Evolutionary conservation across 176 grass and related monocot genomes (phyloP), one percentile per base, ranked within the genome.

Genomic region (Carex pumila): DNA sequence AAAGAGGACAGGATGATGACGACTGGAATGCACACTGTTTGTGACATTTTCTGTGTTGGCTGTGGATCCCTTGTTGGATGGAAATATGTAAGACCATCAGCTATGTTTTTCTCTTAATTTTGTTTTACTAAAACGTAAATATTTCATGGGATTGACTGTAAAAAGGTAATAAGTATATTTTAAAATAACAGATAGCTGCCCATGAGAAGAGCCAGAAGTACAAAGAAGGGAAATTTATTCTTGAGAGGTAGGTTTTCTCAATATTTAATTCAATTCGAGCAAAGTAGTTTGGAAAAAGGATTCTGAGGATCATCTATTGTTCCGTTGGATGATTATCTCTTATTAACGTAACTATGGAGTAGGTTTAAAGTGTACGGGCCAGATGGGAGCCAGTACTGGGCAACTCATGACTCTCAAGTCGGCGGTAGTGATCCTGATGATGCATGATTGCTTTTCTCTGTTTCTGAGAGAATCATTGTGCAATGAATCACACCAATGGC

Each of bases 161-260:
- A 36, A 36, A 61, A 19, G 87, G 55, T 90, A 62, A 69, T 81
- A 39, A 55, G 18, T 61, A 86, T 69, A 61, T 90, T 36, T 89
- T 71, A 1, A 83, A 83, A 83, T 69, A 68, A 53, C 81, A 99
- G 97, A 90, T 81, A 65, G 69, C 90, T 84, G 93, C 97, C 32
- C 86, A 92, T 66, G 93, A 95, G 8, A 96, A 99, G 85, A 32
- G 0, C 69, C 93, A 99, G 87, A 96, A 89, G 90, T 99, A 99
- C 90, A 99, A 99, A 84, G 96, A 99, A 94, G 93, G 97, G 12
- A 99, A 99, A 85, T 94, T 92, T 74, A 93, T 99, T 81, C 85
- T 99, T 66, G 96, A 99, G 85, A 99, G 97, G 97, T 99, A 71
- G 58, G 34, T 62, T 41, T 52, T 85, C 5, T 72, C 5, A 81